phyloP scores from a whole-genome alignment of 108 stramenopile species.

The Nitzschia palea region DNA sequence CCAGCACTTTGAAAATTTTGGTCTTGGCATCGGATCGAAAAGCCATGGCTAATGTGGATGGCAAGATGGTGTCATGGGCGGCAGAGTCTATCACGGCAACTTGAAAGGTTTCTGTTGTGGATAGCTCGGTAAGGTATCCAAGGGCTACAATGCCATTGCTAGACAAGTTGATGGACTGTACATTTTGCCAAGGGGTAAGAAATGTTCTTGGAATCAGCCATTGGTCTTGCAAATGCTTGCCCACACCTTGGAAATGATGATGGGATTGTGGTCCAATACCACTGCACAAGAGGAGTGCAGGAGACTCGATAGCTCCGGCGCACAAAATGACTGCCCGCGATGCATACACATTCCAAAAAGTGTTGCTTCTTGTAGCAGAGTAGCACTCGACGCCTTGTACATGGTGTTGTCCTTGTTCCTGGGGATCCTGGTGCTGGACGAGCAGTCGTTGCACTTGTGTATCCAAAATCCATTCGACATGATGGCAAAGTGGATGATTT shows the following conservation, averaged over 20 bases:
- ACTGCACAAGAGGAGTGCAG: slow-evolving; percentile 60
- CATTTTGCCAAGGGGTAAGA: slow-evolving; percentile 17
- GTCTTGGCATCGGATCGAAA: slow-evolving; percentile 18
- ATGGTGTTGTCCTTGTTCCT: neutral
- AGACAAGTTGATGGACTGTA: neutral
- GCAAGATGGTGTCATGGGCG: slow-evolving; percentile 9
- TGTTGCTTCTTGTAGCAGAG: neutral
- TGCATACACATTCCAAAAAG: slow-evolving; percentile 4
- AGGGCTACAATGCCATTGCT: slow-evolving; percentile 32
- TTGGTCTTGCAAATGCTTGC: slow-evolving; percentile 58
- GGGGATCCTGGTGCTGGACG: neutral
- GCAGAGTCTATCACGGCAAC: slow-evolving; percentile 23
- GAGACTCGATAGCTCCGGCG: slow-evolving; percentile 72
- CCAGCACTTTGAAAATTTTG: neutral
- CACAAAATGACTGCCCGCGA: slow-evolving; percentile 47
- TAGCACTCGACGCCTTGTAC: slow-evolving; percentile 29
- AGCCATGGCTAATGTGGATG: slow-evolving; percentile 21
- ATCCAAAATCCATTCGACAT: slow-evolving; percentile 42
- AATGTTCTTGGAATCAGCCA: slow-evolving; percentile 51
- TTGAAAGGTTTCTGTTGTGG: slow-evolving; percentile 12
- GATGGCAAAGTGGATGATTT: slow-evolving; percentile 37
- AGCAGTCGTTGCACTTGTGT: slow-evolving; percentile 60
- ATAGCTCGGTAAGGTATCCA: slow-evolving; percentile 4
- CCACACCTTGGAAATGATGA: slow-evolving; percentile 46
- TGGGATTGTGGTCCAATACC: slow-evolving; percentile 48